Evolutionary conservation across 306 rosid genomes (phyloP).

Genomic region (Prunus salicina): DNA sequence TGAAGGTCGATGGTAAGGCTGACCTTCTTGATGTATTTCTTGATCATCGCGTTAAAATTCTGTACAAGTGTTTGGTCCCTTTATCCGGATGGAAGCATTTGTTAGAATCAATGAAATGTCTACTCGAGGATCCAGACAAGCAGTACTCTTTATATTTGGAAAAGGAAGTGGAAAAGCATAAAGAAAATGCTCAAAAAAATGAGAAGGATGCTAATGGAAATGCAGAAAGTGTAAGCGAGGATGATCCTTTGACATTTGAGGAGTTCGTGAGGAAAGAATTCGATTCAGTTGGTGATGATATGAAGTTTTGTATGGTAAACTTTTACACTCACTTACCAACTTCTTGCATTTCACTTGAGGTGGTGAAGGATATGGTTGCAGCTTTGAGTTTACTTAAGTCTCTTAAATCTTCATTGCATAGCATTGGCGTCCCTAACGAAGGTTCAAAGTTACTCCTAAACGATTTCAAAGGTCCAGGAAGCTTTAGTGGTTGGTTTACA

Average conservation of each 20-base stretch:
- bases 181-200: background rate
- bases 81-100: constrained; percentile 21
- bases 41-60: constrained; percentile 17
- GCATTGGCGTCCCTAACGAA: background rate
- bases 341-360: constrained; percentile 30
- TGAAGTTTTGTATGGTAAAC: constrained; percentile 11
- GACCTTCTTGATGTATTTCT: constrained; percentile 33
- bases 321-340: constrained; percentile 53
- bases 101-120: constrained; percentile 17
- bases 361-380: constrained; percentile 10
- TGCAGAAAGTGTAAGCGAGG: background rate
- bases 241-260: constrained; percentile 23
- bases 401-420: constrained; percentile 9
- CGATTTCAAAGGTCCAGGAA: constrained; percentile 5
- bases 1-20: constrained; percentile 19
- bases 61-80: background rate
- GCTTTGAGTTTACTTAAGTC: constrained; percentile 28
- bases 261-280: constrained; percentile 33
- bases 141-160: constrained; percentile 28
- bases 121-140: constrained; percentile 27
- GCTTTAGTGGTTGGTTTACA: background rate
- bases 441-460: background rate
- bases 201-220: background rate
- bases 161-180: background rate
- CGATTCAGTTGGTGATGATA: constrained; percentile 1